Base-by-base conservation (phyloP, 352 stramenopile genomes). In the Phytophthora pini region DNA sequence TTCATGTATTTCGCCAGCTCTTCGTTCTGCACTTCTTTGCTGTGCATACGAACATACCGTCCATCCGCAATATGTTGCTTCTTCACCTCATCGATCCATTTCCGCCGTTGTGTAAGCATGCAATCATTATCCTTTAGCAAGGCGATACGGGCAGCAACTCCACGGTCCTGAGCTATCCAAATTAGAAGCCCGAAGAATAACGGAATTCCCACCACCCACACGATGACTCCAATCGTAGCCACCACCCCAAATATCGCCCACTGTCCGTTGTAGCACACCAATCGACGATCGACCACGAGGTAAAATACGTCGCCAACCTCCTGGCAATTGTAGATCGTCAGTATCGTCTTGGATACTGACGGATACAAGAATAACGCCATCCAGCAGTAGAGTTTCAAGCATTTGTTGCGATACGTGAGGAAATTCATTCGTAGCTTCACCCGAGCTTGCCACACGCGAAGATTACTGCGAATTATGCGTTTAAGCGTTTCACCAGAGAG, bases 381-480 rank as follows among this genome's bases (percentile, higher is more conserved):
- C 84, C 82, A 93, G 62, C 84, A 88, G 65, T 90, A 92, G 2
- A 90, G 74, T 44, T 93, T 90, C 13, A 93, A 69, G 29, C 84
- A 93, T 40, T 89, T 91, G 71, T 90, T 89, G 12, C 82, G 79
- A 68, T 93, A 93, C 38, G 84, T 89, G 22, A 90, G 68, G 55
- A 92, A 92, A 70, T 93, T 93, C 84, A 93, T 93, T 29, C 84
- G 84, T 20, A 93, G 66, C 56, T 93, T 93, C 5, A 91, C 78
- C 3, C 84, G 71, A 4, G 84, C 84, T 54, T 93, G 84, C 84
- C 84, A 93, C 13, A 93, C 84, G 5, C 84, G 80, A 13, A 93
- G 50, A 38, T 93, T 93, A 47, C 77, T 83, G 7, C 84, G 80
- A 36, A 93, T 80, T 5, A 80, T 90, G 6, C 84, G 80, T 49